Percentiles rank a stretch among this genome's conserved stretches.
These are phyloP conservation scores for Leccinum disarticulatum DNA, from an alignment of 768 basidiomycete species.

Conservation along the genomic window DNA sequence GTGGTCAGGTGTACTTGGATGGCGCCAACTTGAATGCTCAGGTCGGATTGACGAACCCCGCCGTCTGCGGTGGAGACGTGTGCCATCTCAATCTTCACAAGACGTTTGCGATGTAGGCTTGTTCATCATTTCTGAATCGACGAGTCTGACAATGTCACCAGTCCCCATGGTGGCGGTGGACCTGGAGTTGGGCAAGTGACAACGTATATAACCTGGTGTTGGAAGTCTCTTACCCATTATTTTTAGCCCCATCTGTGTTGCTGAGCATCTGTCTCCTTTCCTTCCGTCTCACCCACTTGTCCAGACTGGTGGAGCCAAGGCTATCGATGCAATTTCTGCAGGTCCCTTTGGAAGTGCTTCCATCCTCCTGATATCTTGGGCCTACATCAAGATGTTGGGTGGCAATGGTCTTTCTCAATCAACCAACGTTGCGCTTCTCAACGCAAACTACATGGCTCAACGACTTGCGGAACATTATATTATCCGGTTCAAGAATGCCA, in stretches of 20 bases:
- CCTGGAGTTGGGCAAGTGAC: conserved; percentile 83
- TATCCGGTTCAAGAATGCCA: conserved; percentile 85
- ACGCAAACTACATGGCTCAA: conserved; percentile 96
- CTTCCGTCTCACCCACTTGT: conserved; percentile 85
- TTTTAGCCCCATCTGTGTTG: conserved; percentile 85
- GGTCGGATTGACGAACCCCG: conserved; percentile 89
- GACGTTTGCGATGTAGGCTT: conserved; percentile 86
- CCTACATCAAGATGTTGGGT: conserved; percentile 99
- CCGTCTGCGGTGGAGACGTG: conserved; percentile 95
- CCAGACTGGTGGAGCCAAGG: conserved; percentile 59
- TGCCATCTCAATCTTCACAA: conserved; percentile 99
- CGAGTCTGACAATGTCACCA: conserved; percentile 28
- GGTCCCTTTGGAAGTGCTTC: conserved; percentile 95
- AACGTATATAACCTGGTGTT: background rate
- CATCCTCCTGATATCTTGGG: conserved; percentile 96
- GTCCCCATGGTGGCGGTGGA: conserved; percentile 96
- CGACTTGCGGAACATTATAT: conserved; percentile 83
- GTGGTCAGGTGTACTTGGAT: conserved; percentile 97
- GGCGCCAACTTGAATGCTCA: conserved; percentile 94
- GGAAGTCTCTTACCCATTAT: conserved; percentile 3
- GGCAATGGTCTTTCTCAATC: conserved; percentile 85
- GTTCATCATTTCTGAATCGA: background rate
- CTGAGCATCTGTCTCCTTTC: conserved; percentile 92
- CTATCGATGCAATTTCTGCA: conserved; percentile 87
- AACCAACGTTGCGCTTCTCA: conserved; percentile 85